Evolutionary conservation across 495 filamentous ascomycete species (phyloP), one percentile per base, ranked within the genome.

Genomic region (Talaromyces stipitatus): DNA sequence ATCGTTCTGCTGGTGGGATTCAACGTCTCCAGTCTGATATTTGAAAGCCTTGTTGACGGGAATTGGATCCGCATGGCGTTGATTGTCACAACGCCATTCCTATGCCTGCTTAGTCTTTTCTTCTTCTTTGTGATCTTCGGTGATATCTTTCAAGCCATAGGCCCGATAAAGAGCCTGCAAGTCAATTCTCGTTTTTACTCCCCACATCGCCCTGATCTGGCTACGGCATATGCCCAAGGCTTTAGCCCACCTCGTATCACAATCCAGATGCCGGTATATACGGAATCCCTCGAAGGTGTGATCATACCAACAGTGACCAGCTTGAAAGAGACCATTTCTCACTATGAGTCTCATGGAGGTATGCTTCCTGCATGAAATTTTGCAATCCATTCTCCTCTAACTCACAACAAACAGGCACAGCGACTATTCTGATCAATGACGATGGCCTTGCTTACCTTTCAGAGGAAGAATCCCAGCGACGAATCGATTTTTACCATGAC

Each of bases 231-330:
- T 33, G 9, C 51, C 16, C 28, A 50, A 46, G 54, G 54, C 11
- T 56, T 56, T 18, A 23, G 22, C 22, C 52, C 54, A 41, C 60
- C 60, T 16, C 60, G 57, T 26, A 57, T 62, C 24, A 62, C 86
- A 4, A 85, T 89, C 56, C 86, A 90, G 66, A 83, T 83, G 73
- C 86, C 86, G 6, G 85, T 90, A 0, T 90, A 88, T 71, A 90
- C 86, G 62, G 86, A 90, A 67, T 84, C 85, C 45, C 71, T 90
- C 3, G 66, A 66, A n/a, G 70, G 71, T 24, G 84, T 86, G 64
- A 86, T 87, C 54, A 71, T 73, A 55, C 84, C 84, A 2, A 86
- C 84, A 0, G 73, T 87, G 48, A 68, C 70, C 9, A 85, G 82
- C 0, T 66, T 87, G 47, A 83, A 85, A 60, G 75, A 74, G 23